A percentile compares a stretch with the other conserved stretches of the same genome.
These are phyloP conservation scores for Drosera spatulata DNA, from an alignment of 179 eudicot genomes.

Conservation along the genomic window DNA sequence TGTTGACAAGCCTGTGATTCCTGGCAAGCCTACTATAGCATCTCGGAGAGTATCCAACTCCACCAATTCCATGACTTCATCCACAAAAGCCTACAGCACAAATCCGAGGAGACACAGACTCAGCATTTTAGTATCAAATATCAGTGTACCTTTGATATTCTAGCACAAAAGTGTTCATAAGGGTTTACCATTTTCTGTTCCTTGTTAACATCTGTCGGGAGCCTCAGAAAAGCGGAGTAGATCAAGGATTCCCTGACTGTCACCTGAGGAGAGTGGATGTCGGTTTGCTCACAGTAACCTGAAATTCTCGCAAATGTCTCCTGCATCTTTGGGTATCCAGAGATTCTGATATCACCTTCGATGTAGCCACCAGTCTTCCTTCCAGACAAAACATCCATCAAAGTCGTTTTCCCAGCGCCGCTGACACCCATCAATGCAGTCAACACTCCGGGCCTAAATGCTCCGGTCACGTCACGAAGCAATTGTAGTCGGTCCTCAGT, in stretches of 20 bases:
- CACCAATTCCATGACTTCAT: constrained; percentile 24
- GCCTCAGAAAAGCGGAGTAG: constrained; percentile 86
- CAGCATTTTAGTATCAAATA: not conserved
- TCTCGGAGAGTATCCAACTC: constrained; percentile 63
- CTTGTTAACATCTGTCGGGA: constrained; percentile 54
- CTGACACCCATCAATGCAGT: constrained; percentile 97
- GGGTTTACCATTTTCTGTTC: constrained; percentile 69
- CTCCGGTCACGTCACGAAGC: constrained; percentile 66
- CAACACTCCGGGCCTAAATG: constrained; percentile 84
- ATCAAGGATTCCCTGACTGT: constrained; percentile 78
- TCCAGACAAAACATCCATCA: constrained; percentile 35
- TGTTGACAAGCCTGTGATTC: constrained; percentile 77
- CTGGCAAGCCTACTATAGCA: constrained; percentile 84
- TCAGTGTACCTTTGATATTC: not conserved
- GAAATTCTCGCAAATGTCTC: constrained; percentile 92
- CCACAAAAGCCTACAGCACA: not conserved
- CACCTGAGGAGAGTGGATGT: constrained; percentile 95
- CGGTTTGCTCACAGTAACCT: constrained; percentile 91
- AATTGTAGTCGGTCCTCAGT: constrained; percentile 68
- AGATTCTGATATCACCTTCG: constrained; percentile 75
- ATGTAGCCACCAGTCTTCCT: constrained; percentile 86
- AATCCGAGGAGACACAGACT: not conserved
- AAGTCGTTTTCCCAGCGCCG: constrained; percentile 72
- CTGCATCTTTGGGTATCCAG: constrained; percentile 72
- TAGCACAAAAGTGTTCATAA: too few relatives aligned